Evolutionary conservation across 352 stramenopile genomes (phyloP).

Genomic region (Aphanomyces stellatus): DNA sequence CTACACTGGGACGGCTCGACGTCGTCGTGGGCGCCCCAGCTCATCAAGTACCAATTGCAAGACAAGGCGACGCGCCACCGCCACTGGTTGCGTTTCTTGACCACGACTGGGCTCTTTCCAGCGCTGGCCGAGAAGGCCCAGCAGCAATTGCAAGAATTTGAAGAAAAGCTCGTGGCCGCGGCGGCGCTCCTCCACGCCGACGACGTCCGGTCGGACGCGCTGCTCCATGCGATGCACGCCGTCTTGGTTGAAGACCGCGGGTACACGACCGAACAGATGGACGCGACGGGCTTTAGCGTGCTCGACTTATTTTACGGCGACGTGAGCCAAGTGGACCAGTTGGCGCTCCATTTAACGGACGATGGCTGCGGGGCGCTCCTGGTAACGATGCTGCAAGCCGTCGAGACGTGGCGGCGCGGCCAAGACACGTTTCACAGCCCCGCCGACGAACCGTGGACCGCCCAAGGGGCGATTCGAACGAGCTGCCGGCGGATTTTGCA

Average conservation of each 20-base stretch:
- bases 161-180: slow-evolving; percentile 68
- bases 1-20: slow-evolving; percentile 50
- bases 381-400: background rate
- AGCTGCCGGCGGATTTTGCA: background rate
- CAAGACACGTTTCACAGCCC: background rate
- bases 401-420: background rate
- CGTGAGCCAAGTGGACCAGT: slow-evolving; percentile 65
- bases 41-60: slow-evolving; percentile 80
- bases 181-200: slow-evolving; percentile 33
- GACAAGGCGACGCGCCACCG: slow-evolving; percentile 57
- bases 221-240: slow-evolving; percentile 66
- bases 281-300: slow-evolving; percentile 68
- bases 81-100: slow-evolving; percentile 57
- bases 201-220: slow-evolving; percentile 33
- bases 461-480: background rate
- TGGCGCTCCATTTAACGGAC: slow-evolving; percentile 48
- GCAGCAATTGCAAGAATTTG: slow-evolving; percentile 47
- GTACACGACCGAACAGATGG: slow-evolving; percentile 70
- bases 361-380: slow-evolving; percentile 28
- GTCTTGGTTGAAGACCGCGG: slow-evolving; percentile 54
- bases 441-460: background rate
- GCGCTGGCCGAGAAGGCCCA: background rate
- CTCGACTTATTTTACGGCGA: slow-evolving; percentile 87
- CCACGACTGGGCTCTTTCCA: slow-evolving; percentile 19
- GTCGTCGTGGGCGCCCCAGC: slow-evolving; percentile 49